A percentile compares a stretch with the other conserved stretches of the same genome.
Evolutionary conservation across 176 grass and related monocot genomes (phyloP).

Genomic region (Chrysopogon serrulatus): DNA sequence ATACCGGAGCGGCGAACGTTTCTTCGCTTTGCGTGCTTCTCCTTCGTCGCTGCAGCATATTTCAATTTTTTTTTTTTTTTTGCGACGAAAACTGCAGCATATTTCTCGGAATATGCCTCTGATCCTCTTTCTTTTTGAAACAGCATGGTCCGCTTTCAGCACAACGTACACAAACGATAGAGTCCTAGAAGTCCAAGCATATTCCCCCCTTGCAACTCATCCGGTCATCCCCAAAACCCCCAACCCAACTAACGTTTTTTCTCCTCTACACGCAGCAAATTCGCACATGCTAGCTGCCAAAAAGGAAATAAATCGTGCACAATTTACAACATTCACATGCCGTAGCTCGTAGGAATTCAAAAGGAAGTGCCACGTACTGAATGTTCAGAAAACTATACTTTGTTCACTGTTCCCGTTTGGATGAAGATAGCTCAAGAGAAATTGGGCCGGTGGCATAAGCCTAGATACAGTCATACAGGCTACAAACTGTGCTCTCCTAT

Average conservation of each 20-base stretch:
- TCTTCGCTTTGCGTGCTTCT: not conserved
- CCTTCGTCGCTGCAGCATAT: not conserved
- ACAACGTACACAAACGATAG: not conserved
- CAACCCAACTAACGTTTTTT: too few relatives aligned
- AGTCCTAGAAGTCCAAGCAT: not conserved
- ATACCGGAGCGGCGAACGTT: not conserved
- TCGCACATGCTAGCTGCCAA: not conserved
- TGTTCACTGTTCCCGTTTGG: slow-evolving; percentile 10
- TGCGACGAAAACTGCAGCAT: not conserved
- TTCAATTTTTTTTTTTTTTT: too few relatives aligned
- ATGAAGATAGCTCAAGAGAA: not conserved
- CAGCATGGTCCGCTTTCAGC: not conserved
- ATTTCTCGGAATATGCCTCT: not conserved
- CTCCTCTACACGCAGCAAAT: not conserved
- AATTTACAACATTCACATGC: not conserved
- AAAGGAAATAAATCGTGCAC: not conserved
- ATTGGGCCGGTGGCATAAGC: not conserved
- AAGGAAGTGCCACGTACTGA: not conserved
- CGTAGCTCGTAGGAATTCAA: not conserved
- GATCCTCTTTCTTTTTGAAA: too few relatives aligned
- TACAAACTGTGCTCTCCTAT: not conserved
- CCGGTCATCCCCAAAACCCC: not conserved
- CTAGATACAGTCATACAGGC: not conserved
- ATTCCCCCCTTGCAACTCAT: not conserved
- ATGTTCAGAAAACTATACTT: slow-evolving; percentile 8